Percentiles rank a stretch among this genome's conserved stretches.
These are phyloP conservation scores for Aspergillus amoenus DNA, from an alignment of 2,329 filamentous ascomycete genomes.

Conservation along the genomic window DNA sequence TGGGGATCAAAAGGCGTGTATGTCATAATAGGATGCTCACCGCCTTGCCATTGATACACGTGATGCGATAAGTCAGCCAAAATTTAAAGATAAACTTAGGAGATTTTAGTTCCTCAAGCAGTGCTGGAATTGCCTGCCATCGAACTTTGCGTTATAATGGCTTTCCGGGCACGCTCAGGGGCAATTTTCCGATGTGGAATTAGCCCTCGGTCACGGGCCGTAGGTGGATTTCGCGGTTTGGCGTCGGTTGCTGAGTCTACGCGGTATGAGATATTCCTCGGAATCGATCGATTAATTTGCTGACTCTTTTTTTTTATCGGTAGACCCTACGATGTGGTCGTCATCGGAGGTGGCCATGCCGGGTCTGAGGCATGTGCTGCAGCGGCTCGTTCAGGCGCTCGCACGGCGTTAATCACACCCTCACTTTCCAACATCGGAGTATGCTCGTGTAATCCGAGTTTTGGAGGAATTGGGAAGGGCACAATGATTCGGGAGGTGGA, in stretches of 20 bases:
- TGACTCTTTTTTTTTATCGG: not conserved
- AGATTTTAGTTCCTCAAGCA: not conserved
- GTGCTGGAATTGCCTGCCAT: not conserved
- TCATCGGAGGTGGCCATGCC: conserved; percentile 94
- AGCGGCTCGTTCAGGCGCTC: conserved; percentile 82
- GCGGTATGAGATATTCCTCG: conserved; percentile 28
- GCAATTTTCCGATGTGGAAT: conserved; percentile 29
- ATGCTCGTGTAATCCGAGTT: conserved; percentile 95
- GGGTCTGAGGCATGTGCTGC: conserved; percentile 92
- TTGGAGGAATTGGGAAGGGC: conserved; percentile 97
- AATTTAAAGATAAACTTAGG: conserved; percentile 9
- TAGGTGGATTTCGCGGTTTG: conserved; percentile 30
- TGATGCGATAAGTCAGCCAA: conserved; percentile 3
- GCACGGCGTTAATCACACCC: conserved; percentile 86
- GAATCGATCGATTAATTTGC: not conserved
- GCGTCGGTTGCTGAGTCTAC: conserved; percentile 40
- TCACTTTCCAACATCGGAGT: conserved; percentile 85
- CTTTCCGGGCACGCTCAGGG: conserved; percentile 34
- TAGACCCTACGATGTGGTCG: conserved; percentile 84
- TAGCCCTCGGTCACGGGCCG: conserved; percentile 21
- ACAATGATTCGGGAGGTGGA: conserved; percentile 95
- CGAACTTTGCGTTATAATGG: conserved; percentile 25
- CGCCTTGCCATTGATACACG: not conserved
- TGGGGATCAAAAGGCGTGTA: not conserved
- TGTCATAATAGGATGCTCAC: not conserved